These are phyloP conservation scores for Podaxis rugospora DNA, from an alignment of 768 basidiomycete genomes.

Conservation along the genomic window DNA sequence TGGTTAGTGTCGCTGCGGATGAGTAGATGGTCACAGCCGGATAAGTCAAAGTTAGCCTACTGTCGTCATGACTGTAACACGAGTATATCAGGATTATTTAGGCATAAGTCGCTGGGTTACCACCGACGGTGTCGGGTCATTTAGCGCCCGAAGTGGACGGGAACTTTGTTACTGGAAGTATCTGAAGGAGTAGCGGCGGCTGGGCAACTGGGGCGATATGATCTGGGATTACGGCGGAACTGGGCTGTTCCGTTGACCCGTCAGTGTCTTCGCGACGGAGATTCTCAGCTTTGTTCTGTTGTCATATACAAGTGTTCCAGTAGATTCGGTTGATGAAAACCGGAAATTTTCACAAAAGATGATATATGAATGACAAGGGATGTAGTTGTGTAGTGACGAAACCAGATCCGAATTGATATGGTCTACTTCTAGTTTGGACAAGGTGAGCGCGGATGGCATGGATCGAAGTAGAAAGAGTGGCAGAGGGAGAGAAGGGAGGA, in stretches of 20 bases:
- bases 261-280: background rate
- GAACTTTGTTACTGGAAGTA: background rate
- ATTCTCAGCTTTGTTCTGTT: background rate
- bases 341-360: background rate
- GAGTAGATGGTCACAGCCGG: background rate
- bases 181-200: background rate
- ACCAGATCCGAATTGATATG: background rate
- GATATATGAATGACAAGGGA: background rate
- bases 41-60: background rate
- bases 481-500: background rate
- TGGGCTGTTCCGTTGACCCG: constrained; percentile 5
- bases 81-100: background rate
- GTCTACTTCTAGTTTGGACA: background rate
- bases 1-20: background rate
- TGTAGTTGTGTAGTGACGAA: background rate
- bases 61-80: background rate
- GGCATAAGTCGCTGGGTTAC: no score
- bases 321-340: background rate
- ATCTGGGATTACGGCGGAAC: background rate
- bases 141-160: constrained; percentile 5
- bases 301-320: background rate
- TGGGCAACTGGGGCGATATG: background rate
- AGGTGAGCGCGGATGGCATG: background rate
- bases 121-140: constrained; percentile 4
- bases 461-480: background rate